Percentiles rank a stretch among this genome's conserved stretches.
These are phyloP conservation scores for Paspalum notatum DNA, from an alignment of 176 grass and related monocot genomes.

Conservation along the genomic window DNA sequence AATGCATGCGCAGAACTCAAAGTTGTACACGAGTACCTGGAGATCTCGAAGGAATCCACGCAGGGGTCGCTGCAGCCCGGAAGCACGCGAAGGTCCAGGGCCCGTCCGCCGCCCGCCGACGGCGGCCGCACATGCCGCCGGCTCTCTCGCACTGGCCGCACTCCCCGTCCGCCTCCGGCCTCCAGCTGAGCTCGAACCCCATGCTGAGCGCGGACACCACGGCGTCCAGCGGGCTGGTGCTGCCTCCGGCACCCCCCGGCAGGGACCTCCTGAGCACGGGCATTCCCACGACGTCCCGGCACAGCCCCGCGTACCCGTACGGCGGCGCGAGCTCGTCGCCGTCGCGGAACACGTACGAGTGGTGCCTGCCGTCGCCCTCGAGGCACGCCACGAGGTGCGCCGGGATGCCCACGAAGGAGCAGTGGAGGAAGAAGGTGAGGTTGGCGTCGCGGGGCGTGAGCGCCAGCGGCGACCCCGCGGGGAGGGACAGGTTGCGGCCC, in stretches of 20 bases:
- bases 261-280: constrained; percentile 54
- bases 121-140: constrained; percentile 46
- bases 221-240: constrained; percentile 35
- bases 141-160: constrained; percentile 44
- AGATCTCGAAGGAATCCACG: not conserved
- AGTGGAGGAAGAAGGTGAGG: constrained; percentile 58
- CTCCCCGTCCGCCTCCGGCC: constrained; percentile 13
- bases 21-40: constrained; percentile 12
- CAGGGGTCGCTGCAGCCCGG: not conserved
- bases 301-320: constrained; percentile 17
- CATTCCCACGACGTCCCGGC: constrained; percentile 40
- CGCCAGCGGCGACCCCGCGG: constrained; percentile 10
- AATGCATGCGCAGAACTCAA: no score
- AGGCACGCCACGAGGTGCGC: constrained; percentile 52
- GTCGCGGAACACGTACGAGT: constrained; percentile 62
- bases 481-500: constrained; percentile 47
- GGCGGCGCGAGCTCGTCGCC: constrained; percentile 43
- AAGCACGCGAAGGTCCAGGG: constrained; percentile 46
- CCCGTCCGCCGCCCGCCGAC: not conserved
- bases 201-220: constrained; percentile 50
- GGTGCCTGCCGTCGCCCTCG: constrained; percentile 55
- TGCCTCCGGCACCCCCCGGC: not conserved
- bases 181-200: constrained; percentile 59
- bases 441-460: constrained; percentile 45
- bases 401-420: constrained; percentile 44